Conservation (phyloP, 352 stramenopile species). For the Globisporangium rhizosaccharum region DNA sequence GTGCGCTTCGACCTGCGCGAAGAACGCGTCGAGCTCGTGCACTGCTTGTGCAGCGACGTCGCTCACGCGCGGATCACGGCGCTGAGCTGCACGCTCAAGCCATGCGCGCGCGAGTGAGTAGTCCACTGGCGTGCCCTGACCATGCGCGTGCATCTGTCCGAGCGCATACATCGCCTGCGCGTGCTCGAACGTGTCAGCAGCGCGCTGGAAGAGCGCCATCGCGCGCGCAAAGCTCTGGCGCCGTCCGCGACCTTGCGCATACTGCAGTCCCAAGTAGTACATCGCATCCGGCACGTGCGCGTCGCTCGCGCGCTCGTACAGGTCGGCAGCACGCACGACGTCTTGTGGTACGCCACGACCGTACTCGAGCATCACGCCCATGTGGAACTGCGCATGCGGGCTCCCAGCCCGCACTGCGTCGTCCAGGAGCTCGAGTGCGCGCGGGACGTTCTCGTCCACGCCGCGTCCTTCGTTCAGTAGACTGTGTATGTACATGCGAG, state of each 20-base stretch:
- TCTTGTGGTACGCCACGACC: conserved; percentile 30
- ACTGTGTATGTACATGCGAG: conserved; percentile 10
- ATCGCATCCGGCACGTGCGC: conserved; percentile 31
- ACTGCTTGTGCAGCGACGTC: conserved; percentile 16
- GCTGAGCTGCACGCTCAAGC: conserved; percentile 29
- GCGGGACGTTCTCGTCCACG: conserved; percentile 21
- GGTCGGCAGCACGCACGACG: conserved; percentile 25
- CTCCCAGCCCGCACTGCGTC: conserved; percentile 20
- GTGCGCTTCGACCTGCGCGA: conserved; percentile 33
- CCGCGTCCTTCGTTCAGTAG: conserved; percentile 39
- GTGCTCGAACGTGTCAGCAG: conserved; percentile 24
- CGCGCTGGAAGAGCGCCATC: conserved; percentile 29
- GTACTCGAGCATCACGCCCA: conserved; percentile 53
- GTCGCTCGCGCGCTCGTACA: conserved; percentile 27
- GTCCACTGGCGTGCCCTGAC: conserved; percentile 27
- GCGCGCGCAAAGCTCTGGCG: conserved; percentile 28
- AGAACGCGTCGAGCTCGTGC: conserved; percentile 33
- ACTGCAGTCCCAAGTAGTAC: conserved; percentile 53
- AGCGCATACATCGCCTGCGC: conserved; percentile 48
- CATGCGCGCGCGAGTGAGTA: conserved; percentile 40
- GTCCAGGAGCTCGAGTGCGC: conserved; percentile 26
- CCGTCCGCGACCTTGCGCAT: conserved; percentile 38
- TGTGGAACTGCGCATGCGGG: conserved; percentile 27
- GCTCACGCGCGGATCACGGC: conserved; percentile 27
- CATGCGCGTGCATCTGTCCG: conserved; percentile 39